A percentile compares a stretch with the other conserved stretches of the same genome.
These are phyloP conservation scores for Nymphaea thermarum DNA, from an alignment of 164 flowering plant genomes.

Conservation along the genomic window DNA sequence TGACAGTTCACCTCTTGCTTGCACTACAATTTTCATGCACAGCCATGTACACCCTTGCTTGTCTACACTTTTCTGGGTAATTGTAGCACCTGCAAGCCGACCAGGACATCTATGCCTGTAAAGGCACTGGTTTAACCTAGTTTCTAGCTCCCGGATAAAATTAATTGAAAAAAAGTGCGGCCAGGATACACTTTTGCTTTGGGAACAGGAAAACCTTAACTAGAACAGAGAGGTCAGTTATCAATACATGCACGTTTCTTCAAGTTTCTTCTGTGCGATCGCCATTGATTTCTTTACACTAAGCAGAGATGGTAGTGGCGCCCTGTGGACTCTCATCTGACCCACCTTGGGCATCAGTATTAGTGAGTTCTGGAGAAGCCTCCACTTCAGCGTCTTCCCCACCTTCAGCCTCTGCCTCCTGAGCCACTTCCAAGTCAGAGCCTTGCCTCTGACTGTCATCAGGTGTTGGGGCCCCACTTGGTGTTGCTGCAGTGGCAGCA, in stretches of 20 bases:
- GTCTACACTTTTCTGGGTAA: too few relatives aligned
- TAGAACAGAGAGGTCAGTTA: background rate
- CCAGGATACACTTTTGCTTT: background rate
- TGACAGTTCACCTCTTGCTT: background rate
- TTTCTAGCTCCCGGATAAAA: too few relatives aligned
- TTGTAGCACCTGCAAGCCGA: too few relatives aligned
- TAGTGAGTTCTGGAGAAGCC: conserved; percentile 28
- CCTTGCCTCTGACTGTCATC: conserved; percentile 60
- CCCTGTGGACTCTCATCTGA: conserved; percentile 1
- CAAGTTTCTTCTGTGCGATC: background rate
- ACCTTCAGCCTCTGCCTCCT: conserved; percentile 56
- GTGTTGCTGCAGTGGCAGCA: conserved; percentile 30
- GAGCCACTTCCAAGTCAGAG: conserved; percentile 45
- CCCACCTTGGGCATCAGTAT: background rate
- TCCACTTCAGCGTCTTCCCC: conserved; percentile 46
- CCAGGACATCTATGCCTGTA: too few relatives aligned
- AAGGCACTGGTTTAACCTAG: background rate
- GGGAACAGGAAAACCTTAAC: background rate
- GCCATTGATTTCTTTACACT: background rate
- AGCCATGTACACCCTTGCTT: background rate
- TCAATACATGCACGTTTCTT: background rate
- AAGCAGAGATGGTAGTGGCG: background rate
- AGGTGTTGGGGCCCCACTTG: conserved; percentile 40
- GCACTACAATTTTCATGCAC: background rate
- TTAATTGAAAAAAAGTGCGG: too few relatives aligned